Evolutionary conservation across 2,329 filamentous ascomycete species (phyloP).

Genomic region (Neodidymelliopsis sp.): DNA sequence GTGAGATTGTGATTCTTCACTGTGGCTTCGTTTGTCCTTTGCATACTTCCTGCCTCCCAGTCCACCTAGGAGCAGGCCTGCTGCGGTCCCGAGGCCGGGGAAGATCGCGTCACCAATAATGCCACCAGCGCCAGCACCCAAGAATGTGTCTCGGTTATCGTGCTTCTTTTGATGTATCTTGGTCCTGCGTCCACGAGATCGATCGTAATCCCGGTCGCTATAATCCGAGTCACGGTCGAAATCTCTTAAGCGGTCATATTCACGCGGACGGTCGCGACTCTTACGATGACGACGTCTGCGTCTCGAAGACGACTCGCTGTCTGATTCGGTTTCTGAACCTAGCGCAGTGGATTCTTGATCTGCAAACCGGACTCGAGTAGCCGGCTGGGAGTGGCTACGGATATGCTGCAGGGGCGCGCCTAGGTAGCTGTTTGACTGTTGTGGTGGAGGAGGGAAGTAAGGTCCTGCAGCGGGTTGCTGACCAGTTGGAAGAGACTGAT

Average conservation of each 20-base stretch:
- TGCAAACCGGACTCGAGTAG: slow-evolving; percentile 40
- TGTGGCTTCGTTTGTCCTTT: slow-evolving; percentile 33
- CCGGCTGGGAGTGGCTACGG: slow-evolving; percentile 43
- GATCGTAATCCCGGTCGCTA: slow-evolving; percentile 17
- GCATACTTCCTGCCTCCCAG: slow-evolving; percentile 53
- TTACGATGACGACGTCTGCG: slow-evolving; percentile 21
- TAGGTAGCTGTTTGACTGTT: slow-evolving; percentile 31
- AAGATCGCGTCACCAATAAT: slow-evolving; percentile 55
- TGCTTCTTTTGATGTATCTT: slow-evolving; percentile 25
- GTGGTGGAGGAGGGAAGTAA: slow-evolving; percentile 19
- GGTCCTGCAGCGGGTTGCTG: slow-evolving; percentile 3
- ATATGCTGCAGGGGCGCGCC: slow-evolving; percentile 35
- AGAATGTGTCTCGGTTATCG: slow-evolving; percentile 50
- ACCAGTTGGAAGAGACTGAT: slow-evolving; percentile 14
- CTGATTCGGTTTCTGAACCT: slow-evolving; percentile 28
- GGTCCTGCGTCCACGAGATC: slow-evolving; percentile 11
- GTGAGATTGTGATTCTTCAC: slow-evolving; percentile 21
- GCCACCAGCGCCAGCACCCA: slow-evolving; percentile 55
- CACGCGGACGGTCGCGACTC: slow-evolving; percentile 22
- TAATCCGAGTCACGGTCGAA: slow-evolving; percentile 20
- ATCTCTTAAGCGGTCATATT: slow-evolving; percentile 21
- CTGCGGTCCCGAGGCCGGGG: slow-evolving; percentile 52
- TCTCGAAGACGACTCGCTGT: slow-evolving; percentile 25
- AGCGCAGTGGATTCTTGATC: slow-evolving; percentile 27
- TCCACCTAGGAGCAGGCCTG: slow-evolving; percentile 51